Percentiles rank a stretch among this genome's conserved stretches.
phyloP scores from a whole-genome alignment of 768 basidiomycete species.

The Podaxis sp. region DNA sequence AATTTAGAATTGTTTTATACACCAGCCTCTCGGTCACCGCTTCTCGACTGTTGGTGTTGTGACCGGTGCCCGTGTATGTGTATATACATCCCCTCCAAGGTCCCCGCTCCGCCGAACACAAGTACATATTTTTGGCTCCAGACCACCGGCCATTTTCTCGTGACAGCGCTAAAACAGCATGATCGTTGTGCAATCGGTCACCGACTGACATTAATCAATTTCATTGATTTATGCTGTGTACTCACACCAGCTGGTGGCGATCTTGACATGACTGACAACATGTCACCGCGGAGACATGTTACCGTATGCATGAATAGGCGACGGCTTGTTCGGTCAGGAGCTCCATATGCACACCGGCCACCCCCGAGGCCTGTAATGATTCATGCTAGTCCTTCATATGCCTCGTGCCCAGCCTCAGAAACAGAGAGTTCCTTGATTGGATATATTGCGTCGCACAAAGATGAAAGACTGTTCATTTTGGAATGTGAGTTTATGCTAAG shows the following conservation, averaged over 20 bases:
- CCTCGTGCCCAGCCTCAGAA: not conserved
- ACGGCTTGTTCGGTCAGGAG: not conserved
- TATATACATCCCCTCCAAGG: no score
- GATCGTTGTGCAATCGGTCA: not conserved
- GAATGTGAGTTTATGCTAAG: no score
- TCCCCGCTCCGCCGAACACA: no score
- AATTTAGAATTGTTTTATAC: no score
- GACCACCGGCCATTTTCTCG: no score
- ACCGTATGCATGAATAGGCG: not conserved
- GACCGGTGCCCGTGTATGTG: no score
- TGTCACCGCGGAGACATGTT: not conserved
- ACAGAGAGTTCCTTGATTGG: not conserved
- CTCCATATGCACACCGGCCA: not conserved
- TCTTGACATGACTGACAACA: not conserved
- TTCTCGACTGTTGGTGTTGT: no score
- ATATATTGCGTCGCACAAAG: not conserved
- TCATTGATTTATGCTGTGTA: no score
- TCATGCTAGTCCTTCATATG: not conserved
- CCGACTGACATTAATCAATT: no score
- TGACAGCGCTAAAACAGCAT: no score
- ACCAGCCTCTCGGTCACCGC: no score
- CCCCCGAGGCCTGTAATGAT: not conserved
- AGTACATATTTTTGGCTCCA: no score
- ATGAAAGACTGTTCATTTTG: not conserved
- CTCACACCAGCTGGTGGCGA: not conserved